These are phyloP conservation scores for Echinosophora koreensis DNA, from an alignment of 306 rosid species.

Conservation along the genomic window DNA sequence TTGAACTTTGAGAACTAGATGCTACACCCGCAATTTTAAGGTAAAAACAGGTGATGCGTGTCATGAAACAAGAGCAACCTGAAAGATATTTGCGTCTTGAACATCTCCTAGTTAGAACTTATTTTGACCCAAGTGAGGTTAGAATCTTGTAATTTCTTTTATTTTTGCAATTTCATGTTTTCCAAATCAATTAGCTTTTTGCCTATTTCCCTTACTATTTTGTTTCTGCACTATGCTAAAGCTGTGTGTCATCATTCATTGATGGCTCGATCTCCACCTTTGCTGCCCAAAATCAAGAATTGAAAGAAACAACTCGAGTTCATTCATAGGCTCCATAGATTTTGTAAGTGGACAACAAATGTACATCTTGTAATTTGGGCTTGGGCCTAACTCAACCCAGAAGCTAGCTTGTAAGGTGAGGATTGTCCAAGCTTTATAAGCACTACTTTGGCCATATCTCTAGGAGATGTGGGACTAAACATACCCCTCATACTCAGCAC, in stretches of 20 bases:
- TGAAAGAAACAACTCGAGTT: too few species aligned
- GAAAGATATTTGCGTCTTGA: conserved; percentile 99
- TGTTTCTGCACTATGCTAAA: conserved; percentile 21
- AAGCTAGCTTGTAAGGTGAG: too few species aligned
- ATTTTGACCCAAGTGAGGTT: conserved; percentile 86
- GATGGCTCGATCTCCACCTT: too few species aligned
- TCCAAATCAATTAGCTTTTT: conserved; percentile 18
- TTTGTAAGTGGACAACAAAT: too few species aligned
- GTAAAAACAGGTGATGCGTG: conserved; percentile 99
- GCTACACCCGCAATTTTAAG: conserved; percentile 94
- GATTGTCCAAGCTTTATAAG: too few species aligned
- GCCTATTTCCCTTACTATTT: conserved; percentile 18
- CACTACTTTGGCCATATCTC: too few species aligned
- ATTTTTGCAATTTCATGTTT: conserved; percentile 3
- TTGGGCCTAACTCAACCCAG: too few species aligned
- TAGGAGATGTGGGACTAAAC: too few species aligned
- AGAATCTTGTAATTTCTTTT: conserved; percentile 35
- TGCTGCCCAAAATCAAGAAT: too few species aligned
- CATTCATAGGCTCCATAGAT: too few species aligned
- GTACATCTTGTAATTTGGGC: too few species aligned
- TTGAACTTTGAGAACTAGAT: conserved; percentile 97
- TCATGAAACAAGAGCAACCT: conserved; percentile 98
- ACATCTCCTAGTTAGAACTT: conserved; percentile 95
- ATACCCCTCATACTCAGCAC: too few species aligned
- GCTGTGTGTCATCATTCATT: conserved; percentile 3